Conservation (phyloP, 768 basidiomycete species). For the Lactarius pseudohatsudake region DNA sequence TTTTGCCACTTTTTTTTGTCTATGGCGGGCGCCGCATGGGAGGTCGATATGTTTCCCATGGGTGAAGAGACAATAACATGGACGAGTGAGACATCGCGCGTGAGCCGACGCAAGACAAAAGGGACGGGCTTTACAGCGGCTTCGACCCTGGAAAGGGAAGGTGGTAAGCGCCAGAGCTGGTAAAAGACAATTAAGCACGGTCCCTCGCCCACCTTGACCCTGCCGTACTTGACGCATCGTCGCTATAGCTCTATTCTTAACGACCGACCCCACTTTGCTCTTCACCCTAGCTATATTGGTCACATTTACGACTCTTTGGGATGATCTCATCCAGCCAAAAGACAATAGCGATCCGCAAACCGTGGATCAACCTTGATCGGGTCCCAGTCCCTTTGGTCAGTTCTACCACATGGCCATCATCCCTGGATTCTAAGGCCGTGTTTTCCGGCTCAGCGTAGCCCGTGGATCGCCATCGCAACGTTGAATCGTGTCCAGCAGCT, state of each 20-base stretch:
- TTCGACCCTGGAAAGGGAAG: slow-evolving; percentile 20
- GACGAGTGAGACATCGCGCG: slow-evolving; percentile 18
- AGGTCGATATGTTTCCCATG: slow-evolving; percentile 7
- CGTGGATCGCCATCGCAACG: slow-evolving; percentile 16
- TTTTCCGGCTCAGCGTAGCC: neutral
- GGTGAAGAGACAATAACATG: slow-evolving; percentile 21
- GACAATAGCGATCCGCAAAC: slow-evolving; percentile 6
- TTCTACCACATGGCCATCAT: neutral
- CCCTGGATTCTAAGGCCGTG: neutral
- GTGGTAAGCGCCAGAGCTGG: neutral
- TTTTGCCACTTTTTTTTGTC: slow-evolving; percentile 17
- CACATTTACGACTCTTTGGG: neutral
- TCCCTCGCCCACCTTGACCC: neutral
- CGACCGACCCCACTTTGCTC: neutral
- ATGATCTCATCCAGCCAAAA: neutral
- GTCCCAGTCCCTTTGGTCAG: neutral
- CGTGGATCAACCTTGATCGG: neutral
- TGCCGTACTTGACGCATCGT: neutral
- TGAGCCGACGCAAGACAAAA: slow-evolving; percentile 29
- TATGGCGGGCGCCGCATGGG: slow-evolving; percentile 11
- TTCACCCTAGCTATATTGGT: neutral
- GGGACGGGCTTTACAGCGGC: slow-evolving; percentile 19
- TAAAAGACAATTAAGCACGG: slow-evolving; percentile 24
- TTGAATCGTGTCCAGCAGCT: neutral
- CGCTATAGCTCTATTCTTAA: neutral